Base-by-base conservation (phyloP, 768 basidiomycete species). In the Neoboletus subvelutipes region DNA sequence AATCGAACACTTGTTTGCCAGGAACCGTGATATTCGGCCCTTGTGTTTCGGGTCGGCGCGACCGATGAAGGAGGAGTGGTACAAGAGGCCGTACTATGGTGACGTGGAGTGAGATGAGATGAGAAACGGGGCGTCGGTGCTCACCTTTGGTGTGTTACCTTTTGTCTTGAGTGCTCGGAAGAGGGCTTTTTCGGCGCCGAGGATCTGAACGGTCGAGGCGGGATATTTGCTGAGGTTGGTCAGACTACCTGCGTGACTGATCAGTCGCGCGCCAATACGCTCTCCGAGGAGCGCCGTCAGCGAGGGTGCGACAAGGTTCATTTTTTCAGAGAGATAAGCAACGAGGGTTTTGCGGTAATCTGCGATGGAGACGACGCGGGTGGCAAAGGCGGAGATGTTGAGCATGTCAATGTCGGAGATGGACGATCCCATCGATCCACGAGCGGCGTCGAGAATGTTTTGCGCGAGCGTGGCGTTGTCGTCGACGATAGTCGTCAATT, bases 201-300 rank as follows among this genome's bases (percentile, higher is more conserved):
- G 80, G 64, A 98, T 98, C 75, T 98, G 96, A 41, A 98, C 96
- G 15, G 96, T 98, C 68, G 92, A 94, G 1, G 96, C 96, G 33
- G 96, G 96, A 77, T 98, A 98, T 78, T 98, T 98, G 81, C 90
- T 92, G 55, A 98, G 76, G 74, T 98, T 98, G 59, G 94, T 97
- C 72, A 98, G 80, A 66, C 92, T 94, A 26, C 96, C 96, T 20
- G 96, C 95, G 69, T 98, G 96, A 64, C 90, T 92, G 79, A 97
- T 97, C 56, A 97, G 76, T 47, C 94, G 80, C 12, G 94, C 94
- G 45, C 92, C 92, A 60, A 97, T 92, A 47, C 94, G 85, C 75
- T 97, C 94, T 33, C 94, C 94, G 4, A 96, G 83, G 55, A 96
- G 79, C 17, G 92, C 91, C 0, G 93, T 93, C 69, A 97, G 74